Base-by-base conservation (phyloP, 108 stramenopile genomes). In the Discostella pseudostelligera region DNA sequence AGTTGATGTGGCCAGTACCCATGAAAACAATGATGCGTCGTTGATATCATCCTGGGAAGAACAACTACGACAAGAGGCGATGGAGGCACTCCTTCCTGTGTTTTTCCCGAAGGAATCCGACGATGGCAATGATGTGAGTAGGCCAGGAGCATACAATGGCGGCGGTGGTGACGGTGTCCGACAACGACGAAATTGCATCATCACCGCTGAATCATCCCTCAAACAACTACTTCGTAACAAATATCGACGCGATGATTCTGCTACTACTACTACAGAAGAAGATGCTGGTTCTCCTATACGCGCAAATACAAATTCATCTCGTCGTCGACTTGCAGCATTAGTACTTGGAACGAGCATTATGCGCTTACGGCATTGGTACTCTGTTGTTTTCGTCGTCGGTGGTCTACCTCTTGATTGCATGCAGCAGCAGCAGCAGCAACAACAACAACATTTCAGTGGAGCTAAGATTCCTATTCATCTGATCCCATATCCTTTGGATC, bases 301-400 rank as follows among this genome's bases (percentile, higher is more conserved):
- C 24, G 50, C 50, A 25, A 51, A 28, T 4, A 39, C 32, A 60
- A 36, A 67, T 29, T 36, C 16, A 40, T 58, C 64, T 10, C 48
- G 67, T 26, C 50, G 50, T 25, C 37, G 69, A 43, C 39, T 70
- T 24, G 57, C 73, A 1, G 45, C 59, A 24, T 62, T 79, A 3
- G 39, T 75, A 17, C 51, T 79, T 12, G 78, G 78, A 47, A 79
- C 78, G 42, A 70, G 74, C 51, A 74, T 75, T 26, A 79, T 79
- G 78, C 20, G 78, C 39, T 46, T 79, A 43, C 47, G 78, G 36
- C 74, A 79, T 42, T 79, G 69, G 62, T 69, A 70, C 32, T 32
- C 32, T 3, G 32, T 32, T 32, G 32, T 32, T 5, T 32, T 32
- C 29, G 48, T 64, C 49, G 58, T 55, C 0, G 57, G 37, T 12